Evolutionary conservation across 1,284 basidiomycete genomes (phyloP).

Genomic region (Rhodotorula mucilaginosa): DNA sequence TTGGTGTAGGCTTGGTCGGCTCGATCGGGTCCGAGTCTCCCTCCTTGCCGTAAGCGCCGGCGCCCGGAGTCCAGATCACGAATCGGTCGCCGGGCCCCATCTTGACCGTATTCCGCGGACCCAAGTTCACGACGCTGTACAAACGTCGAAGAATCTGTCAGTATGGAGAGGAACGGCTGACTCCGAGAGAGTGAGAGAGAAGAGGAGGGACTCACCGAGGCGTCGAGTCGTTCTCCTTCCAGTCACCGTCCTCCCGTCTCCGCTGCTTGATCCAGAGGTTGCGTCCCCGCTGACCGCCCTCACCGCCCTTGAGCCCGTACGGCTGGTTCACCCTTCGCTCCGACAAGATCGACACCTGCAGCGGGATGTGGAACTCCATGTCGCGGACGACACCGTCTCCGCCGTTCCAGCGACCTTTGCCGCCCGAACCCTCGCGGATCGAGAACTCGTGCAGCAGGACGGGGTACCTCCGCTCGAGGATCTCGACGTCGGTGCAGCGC

Average conservation of each 20-base stretch:
- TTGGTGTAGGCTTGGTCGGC: neutral
- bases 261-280: conserved; percentile 87
- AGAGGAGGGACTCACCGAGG: conserved; percentile 5
- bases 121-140: conserved; percentile 75
- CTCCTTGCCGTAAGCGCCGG: conserved; percentile 48
- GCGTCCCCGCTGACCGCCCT: conserved; percentile 69
- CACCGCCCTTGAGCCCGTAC: conserved; percentile 86
- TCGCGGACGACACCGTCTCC: conserved; percentile 79
- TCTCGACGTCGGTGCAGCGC: conserved; percentile 77
- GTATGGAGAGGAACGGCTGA: neutral
- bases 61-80: conserved; percentile 84
- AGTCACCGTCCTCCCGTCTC: conserved; percentile 57
- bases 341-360: conserved; percentile 76
- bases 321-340: conserved; percentile 85
- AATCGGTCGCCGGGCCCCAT: conserved; percentile 81
- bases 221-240: conserved; percentile 38
- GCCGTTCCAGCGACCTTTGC: conserved; percentile 71
- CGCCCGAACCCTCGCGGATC: conserved; percentile 61
- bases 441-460: conserved; percentile 49
- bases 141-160: conserved; percentile 39
- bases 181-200: too few relatives aligned
- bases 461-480: conserved; percentile 51
- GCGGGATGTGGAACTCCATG: conserved; percentile 73
- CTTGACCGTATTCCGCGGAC: conserved; percentile 81
- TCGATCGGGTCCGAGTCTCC: neutral